Conservation (phyloP, 116 monocot genomes). For the Iris pallida region DNA sequence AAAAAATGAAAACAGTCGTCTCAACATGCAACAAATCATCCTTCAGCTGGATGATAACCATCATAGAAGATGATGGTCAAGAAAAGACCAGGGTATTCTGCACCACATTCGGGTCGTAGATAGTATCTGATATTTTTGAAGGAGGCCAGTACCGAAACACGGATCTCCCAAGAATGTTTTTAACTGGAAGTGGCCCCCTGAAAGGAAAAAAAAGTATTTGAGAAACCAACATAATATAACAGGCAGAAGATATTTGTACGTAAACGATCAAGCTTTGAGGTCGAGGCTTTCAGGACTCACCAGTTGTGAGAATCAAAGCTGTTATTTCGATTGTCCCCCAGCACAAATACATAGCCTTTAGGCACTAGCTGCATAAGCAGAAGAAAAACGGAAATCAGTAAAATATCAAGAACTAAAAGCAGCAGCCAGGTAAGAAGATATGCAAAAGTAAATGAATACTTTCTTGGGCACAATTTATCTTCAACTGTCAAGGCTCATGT, state of each 20-base stretch:
- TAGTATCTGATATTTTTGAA: conserved; percentile 64
- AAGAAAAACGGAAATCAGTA: background rate
- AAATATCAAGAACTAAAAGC: background rate
- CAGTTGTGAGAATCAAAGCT: conserved; percentile 95
- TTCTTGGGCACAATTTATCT: no score
- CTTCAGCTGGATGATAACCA: no score
- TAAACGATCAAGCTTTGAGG: background rate
- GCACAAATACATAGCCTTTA: conserved; percentile 80
- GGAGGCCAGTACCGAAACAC: conserved; percentile 52
- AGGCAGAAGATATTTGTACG: background rate
- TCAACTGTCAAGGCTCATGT: no score
- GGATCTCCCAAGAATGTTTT: conserved; percentile 44
- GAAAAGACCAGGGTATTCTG: conserved; percentile 16
- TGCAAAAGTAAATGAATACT: background rate
- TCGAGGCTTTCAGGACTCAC: conserved; percentile 28
- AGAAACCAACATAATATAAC: background rate
- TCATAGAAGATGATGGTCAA: conserved; percentile 5
- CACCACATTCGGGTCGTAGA: conserved; percentile 29
- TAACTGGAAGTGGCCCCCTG: conserved; percentile 76
- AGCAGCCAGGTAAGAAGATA: background rate
- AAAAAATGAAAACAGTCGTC: no score
- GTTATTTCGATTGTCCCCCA: conserved; percentile 90
- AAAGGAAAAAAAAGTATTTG: conserved; percentile 1
- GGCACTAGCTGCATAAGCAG: conserved; percentile 65
- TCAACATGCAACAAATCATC: no score